phyloP scores from a whole-genome alignment of 495 filamentous ascomycete genomes.

The Penicillium herquei region DNA sequence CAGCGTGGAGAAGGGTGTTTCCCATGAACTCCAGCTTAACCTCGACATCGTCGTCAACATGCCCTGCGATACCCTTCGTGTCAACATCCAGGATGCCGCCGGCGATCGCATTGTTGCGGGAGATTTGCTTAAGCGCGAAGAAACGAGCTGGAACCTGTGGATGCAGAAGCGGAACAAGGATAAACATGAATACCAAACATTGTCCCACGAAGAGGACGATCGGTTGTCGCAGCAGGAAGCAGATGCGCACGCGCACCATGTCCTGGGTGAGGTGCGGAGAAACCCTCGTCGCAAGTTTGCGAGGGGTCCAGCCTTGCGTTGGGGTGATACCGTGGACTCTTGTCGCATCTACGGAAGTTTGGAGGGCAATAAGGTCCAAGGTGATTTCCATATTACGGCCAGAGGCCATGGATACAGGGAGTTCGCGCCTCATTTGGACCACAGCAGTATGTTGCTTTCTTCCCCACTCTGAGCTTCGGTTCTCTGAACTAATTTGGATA shows the following conservation, averaged over 20 bases:
- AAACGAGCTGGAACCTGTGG: slow-evolving; percentile 80
- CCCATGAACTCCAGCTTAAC: slow-evolving; percentile 88
- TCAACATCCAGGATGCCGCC: slow-evolving; percentile 96
- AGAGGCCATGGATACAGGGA: slow-evolving; percentile 90
- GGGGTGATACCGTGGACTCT: slow-evolving; percentile 53
- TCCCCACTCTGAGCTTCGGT: not conserved
- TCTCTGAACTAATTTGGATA: not conserved
- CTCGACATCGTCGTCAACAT: slow-evolving; percentile 91
- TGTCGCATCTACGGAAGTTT: slow-evolving; percentile 90
- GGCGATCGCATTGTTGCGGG: slow-evolving; percentile 89
- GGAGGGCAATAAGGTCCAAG: slow-evolving; percentile 93
- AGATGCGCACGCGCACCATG: slow-evolving; percentile 52
- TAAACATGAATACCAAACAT: slow-evolving; percentile 51
- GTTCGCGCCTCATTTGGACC: slow-evolving; percentile 77
- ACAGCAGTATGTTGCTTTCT: slow-evolving; percentile 57
- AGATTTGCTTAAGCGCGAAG: slow-evolving; percentile 67
- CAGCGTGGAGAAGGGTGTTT: slow-evolving; percentile 88
- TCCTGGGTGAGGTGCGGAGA: slow-evolving; percentile 44
- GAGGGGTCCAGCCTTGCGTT: slow-evolving; percentile 67
- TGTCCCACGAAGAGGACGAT: slow-evolving; percentile 45
- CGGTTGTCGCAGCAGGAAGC: slow-evolving; percentile 46
- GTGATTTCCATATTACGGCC: slow-evolving; percentile 97
- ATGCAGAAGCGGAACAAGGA: slow-evolving; percentile 71
- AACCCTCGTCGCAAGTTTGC: slow-evolving; percentile 54
- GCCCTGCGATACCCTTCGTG: slow-evolving; percentile 80